Percentiles rank a stretch among this genome's conserved stretches.
Evolutionary conservation across 306 rosid species (phyloP).

Genomic region (Dalbergia oliveri): DNA sequence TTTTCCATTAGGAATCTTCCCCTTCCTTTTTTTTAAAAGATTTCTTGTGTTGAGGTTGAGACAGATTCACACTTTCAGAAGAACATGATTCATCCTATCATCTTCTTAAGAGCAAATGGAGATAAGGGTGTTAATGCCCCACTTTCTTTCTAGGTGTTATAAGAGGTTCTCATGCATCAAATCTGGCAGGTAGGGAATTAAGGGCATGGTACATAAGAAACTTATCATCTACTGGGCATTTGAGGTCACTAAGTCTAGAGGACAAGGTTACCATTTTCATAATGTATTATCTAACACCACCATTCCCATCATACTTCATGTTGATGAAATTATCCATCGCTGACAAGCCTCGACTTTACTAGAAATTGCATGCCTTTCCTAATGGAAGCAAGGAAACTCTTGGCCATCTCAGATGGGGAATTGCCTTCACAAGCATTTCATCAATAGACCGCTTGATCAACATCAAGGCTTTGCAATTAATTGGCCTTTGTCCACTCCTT

Average conservation of each 20-base stretch:
- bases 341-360: not conserved
- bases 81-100: not conserved
- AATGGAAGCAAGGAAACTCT: not conserved
- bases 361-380: not conserved
- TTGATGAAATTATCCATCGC: not conserved
- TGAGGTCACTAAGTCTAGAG: not conserved
- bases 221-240: not conserved
- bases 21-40: not conserved
- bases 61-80: not conserved
- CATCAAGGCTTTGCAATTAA: not conserved
- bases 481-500: not conserved
- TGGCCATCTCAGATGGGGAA: not conserved
- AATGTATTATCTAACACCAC: not conserved
- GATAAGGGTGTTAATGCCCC: not conserved
- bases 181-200: not conserved
- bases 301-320: not conserved
- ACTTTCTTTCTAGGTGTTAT: not conserved
- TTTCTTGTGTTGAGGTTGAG: not conserved
- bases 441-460: not conserved
- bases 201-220: not conserved
- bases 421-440: not conserved
- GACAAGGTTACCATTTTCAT: not conserved
- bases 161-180: not conserved
- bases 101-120: not conserved
- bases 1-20: not conserved